Base-by-base conservation (phyloP, 768 basidiomycete genomes). In the Agaricus blazei region DNA sequence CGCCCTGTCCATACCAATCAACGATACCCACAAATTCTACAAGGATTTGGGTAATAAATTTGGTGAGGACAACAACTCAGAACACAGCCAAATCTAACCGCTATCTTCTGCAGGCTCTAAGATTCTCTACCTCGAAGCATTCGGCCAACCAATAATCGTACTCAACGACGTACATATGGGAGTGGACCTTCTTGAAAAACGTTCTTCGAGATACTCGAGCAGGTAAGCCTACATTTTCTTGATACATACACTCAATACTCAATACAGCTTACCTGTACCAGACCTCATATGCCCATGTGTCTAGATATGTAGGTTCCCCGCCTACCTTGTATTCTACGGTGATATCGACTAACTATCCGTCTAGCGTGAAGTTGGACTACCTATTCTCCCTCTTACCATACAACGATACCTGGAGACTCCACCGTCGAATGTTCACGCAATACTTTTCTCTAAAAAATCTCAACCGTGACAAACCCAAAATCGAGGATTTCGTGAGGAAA, bases 361-460 rank as follows among this genome's bases (percentile, higher is more conserved):
- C 9, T 9, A 58, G 52, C 14, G 24, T 45, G 8, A 28, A 47
- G 9, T 24, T 41, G 14, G 38, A 49, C 4, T 34, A 43, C 2
- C 38, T 48, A 1, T 50, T 53, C 45, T 42, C 31, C 24, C 44
- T 52, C 23, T 51, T 59, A 27, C 55, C 52, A 9, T 59, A 59
- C 42, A 55, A 55, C 0, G 63, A 68, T 37, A 29, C 44, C 24
- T 79, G 79, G 78, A 72, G 68, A 48, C 65, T 66, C 6, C 70
- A 72, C 27, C 70, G 79, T 6, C 67, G 70, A 9, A 36, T 72
- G 12, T 76, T 80, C 60, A 68, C 71, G 42, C 63, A 73, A 40
- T 70, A 78, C 48, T 74, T 79, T 56, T 49, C 54, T n/a, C 54
- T 48, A 0, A 50, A 49, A 36, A 44, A 28, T 7, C 29, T 50